These are phyloP conservation scores for Yamadazyma akitaensis DNA, from an alignment of 805 yeast genomes.

Conservation along the genomic window DNA sequence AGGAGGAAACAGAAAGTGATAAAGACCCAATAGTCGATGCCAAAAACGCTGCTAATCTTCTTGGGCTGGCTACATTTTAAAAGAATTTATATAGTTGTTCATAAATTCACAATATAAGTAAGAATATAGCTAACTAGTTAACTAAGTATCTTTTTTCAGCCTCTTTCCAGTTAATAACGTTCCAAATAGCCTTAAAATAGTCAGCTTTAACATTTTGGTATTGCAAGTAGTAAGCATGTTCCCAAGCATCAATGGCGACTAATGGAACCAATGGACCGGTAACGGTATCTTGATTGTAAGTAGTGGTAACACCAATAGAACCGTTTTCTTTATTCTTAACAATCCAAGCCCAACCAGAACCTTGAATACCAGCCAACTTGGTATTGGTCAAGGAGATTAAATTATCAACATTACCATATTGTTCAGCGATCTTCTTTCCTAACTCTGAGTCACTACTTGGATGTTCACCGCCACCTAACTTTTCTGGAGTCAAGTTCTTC, in stretches of 20 bases:
- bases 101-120: background rate
- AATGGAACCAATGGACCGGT: constrained; percentile 42
- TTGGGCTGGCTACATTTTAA: constrained; percentile 70
- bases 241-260: constrained; percentile 54
- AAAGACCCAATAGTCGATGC: constrained; percentile 55
- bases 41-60: constrained; percentile 72
- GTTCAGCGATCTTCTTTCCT: constrained; percentile 35
- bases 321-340: constrained; percentile 46
- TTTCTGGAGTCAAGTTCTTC: constrained; percentile 46
- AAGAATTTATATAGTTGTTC: background rate
- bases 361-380: constrained; percentile 48
- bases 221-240: constrained; percentile 52
- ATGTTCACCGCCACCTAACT: constrained; percentile 55
- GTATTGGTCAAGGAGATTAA: constrained; percentile 40
- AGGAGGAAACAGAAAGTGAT: constrained; percentile 12
- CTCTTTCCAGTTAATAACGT: constrained; percentile 49
- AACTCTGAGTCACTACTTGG: constrained; percentile 44
- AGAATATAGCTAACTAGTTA: constrained; percentile 7
- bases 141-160: constrained; percentile 44
- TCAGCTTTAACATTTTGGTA: constrained; percentile 50
- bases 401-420: constrained; percentile 44
- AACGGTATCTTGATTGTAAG: constrained; percentile 48
- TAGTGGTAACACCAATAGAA: constrained; percentile 43
- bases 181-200: constrained; percentile 50
- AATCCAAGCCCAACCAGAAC: constrained; percentile 53